A percentile compares a stretch with the other conserved stretches of the same genome.
Evolutionary conservation across 78 protist species (phyloP).

Genomic region (Dictyostelium brefeldianum): DNA sequence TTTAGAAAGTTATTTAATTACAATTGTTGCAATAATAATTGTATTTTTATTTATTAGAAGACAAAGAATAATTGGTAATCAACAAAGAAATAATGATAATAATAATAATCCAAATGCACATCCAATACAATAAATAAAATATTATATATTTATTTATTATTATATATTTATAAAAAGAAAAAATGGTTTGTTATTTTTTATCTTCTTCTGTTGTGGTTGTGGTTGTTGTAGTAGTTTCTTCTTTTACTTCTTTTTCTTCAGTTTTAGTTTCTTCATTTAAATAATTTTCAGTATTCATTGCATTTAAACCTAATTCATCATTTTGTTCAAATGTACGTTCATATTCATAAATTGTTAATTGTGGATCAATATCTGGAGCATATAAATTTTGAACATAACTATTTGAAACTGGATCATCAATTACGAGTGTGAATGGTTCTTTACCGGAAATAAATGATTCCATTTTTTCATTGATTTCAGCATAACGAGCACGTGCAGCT

Average conservation of each 20-base stretch:
- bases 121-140: background rate
- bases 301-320: conserved; percentile 93
- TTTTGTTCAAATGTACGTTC: conserved; percentile 91
- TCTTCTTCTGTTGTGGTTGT: background rate
- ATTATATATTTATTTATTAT: background rate
- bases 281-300: conserved; percentile 87
- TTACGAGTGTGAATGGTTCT: conserved; percentile 84
- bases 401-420: conserved; percentile 94
- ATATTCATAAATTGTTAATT: conserved; percentile 82
- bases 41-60: conserved; percentile 54
- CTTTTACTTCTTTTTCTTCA: background rate
- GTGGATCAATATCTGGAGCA: conserved; percentile 93
- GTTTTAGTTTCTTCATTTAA: conserved; percentile 11
- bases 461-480: conserved; percentile 15
- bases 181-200: background rate
- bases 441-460: conserved; percentile 21
- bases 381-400: conserved; percentile 68
- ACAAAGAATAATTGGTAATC: conserved; percentile 41
- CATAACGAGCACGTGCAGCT: background rate
- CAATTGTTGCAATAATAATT: conserved; percentile 17
- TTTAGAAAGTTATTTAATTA: conserved; percentile 28
- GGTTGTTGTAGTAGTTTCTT: background rate
- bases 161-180: background rate
- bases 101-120: background rate
- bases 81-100: background rate